Conservation (phyloP, 495 filamentous ascomycete species). For the Xylaria palmicola region DNA sequence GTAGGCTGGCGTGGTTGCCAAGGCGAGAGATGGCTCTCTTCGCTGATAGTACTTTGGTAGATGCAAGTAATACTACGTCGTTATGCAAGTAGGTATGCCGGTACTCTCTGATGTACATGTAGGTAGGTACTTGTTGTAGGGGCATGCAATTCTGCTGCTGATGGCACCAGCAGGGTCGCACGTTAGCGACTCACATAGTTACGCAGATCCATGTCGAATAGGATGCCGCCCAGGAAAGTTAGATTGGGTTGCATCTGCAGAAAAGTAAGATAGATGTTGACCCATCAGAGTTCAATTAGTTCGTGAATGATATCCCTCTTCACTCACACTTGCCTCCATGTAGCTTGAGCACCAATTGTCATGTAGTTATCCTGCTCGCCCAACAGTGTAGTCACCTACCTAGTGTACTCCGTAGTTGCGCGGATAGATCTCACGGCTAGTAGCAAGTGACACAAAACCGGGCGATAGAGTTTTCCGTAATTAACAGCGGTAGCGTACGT, state of each 20-base stretch:
- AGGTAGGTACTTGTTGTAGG: too few relatives aligned
- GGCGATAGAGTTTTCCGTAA: not conserved
- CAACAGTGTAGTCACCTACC: too few relatives aligned
- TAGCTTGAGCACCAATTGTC: not conserved
- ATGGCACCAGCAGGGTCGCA: too few relatives aligned
- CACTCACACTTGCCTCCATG: not conserved
- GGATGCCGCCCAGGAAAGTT: not conserved
- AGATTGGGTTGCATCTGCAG: too few relatives aligned
- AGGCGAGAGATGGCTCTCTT: not conserved
- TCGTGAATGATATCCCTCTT: not conserved
- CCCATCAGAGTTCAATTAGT: not conserved
- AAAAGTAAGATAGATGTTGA: too few relatives aligned
- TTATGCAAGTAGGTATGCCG: too few relatives aligned
- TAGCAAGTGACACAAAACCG: not conserved
- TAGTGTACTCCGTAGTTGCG: not conserved
- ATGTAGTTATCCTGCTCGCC: not conserved
- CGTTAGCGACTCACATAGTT: too few relatives aligned
- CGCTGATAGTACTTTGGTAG: not conserved
- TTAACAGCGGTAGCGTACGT: not conserved
- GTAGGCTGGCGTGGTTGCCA: not conserved
- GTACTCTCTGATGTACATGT: too few relatives aligned
- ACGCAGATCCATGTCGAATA: too few relatives aligned
- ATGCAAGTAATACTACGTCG: too few relatives aligned
- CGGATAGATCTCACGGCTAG: conserved; percentile 2
- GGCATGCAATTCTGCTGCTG: too few relatives aligned